Evolutionary conservation across 2,329 filamentous ascomycete species (phyloP).

Genomic region (Coniochaeta sp.): DNA sequence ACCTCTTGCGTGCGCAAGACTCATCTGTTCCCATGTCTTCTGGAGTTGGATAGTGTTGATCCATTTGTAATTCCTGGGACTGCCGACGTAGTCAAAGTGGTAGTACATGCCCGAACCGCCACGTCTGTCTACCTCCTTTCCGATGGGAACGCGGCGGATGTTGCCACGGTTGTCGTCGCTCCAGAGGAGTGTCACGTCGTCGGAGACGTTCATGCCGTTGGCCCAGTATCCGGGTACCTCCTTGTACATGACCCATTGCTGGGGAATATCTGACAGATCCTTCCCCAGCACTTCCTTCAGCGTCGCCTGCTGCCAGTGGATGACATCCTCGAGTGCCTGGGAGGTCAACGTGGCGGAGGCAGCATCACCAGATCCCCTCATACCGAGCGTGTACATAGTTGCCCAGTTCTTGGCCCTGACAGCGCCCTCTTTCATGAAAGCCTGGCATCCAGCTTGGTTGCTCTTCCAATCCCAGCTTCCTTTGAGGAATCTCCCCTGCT

Average conservation of each 20-base stretch:
- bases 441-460: conserved; percentile 43
- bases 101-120: conserved; percentile 57
- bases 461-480: conserved; percentile 48
- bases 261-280: conserved; percentile 31
- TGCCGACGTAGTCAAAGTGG: conserved; percentile 48
- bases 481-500: conserved; percentile 20
- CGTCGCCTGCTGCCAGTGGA: conserved; percentile 23
- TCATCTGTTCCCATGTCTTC: conserved; percentile 61
- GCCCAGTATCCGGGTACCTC: conserved; percentile 50
- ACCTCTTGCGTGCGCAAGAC: conserved; percentile 48
- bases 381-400: conserved; percentile 42
- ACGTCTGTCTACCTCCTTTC: conserved; percentile 42
- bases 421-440: conserved; percentile 46
- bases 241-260: conserved; percentile 54
- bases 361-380: conserved; percentile 49
- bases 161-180: conserved; percentile 59
- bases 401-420: conserved; percentile 43
- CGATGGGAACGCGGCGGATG: conserved; percentile 48
- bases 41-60: conserved; percentile 61
- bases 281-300: conserved; percentile 12
- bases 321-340: conserved; percentile 36
- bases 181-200: conserved; percentile 57
- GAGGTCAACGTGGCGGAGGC: conserved; percentile 33
- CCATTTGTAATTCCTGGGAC: conserved; percentile 53
- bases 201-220: conserved; percentile 49